A percentile compares a stretch with the other conserved stretches of the same genome.
These are phyloP conservation scores for Vitis hybrid DNA, from an alignment of 177 flowering plant species.

Conservation along the genomic window DNA sequence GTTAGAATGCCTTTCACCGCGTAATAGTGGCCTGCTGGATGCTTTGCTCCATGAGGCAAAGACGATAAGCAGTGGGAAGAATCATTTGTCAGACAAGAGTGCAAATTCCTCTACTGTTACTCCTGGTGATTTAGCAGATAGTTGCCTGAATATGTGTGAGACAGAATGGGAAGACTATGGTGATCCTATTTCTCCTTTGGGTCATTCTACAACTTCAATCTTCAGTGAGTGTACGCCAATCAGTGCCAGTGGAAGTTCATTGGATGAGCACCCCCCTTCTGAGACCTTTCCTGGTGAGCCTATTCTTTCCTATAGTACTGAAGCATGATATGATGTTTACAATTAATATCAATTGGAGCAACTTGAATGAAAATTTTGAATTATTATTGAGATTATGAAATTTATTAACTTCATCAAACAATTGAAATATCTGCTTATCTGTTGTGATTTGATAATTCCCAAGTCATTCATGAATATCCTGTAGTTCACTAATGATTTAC, in stretches of 20 bases:
- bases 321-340: background rate
- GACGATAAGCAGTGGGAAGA: constrained; percentile 39
- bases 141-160: constrained; percentile 33
- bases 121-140: constrained; percentile 37
- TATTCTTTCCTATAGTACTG: background rate
- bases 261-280: constrained; percentile 30
- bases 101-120: constrained; percentile 38
- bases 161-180: constrained; percentile 33
- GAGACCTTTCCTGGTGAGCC: constrained; percentile 48
- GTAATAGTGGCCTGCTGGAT: constrained; percentile 68
- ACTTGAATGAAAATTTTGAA: background rate
- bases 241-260: constrained; percentile 45
- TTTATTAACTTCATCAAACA: background rate
- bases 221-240: constrained; percentile 57
- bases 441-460: background rate
- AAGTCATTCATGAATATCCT: background rate
- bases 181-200: constrained; percentile 38
- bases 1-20: constrained; percentile 40
- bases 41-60: constrained; percentile 62
- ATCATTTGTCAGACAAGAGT: constrained; percentile 42
- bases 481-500: background rate
- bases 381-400: background rate
- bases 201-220: constrained; percentile 58
- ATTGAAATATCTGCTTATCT: background rate
- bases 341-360: background rate